Evolutionary conservation across 148 eudicot species (phyloP), one percentile per base, ranked within the genome.

Genomic region (Selenicereus undatus): DNA sequence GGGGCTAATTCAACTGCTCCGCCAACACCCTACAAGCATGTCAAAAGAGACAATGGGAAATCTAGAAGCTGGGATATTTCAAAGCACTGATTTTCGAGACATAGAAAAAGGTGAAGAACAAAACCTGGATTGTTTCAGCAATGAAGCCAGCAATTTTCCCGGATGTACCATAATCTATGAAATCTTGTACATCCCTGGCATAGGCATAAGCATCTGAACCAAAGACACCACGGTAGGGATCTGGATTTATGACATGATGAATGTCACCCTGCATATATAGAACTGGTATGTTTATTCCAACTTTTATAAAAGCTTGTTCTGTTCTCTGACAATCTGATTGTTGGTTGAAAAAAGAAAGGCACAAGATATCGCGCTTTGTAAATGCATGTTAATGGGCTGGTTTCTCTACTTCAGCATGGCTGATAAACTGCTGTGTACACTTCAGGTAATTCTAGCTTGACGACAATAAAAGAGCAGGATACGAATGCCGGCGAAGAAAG

Each of bases 1-100:
- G 99, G 95, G 32, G 98, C 95, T 82, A 96, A 89, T 84, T 93
- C 99, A 86, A 96, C 99, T 58, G 99, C 93, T 87, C 99, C 99
- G 65, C 99, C 99, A 85, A 90, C 99, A 73, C 99, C 99, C 99
- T 96, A 84, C 48, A 73, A 50, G 76, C 65, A 64, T 30, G 73
- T n/a, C 56, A 72, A 65, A 71, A 42, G 74, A 80, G 27, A 64
- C 9, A 13, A 78, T 39, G 1, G 78, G 62, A 36, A 35, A 65
- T 30, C 22, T 18, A 64, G 29, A 26, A 32, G 51, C 2, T 24
- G 60, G 42, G 64, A 54, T 20, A 72, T 60, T 43, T 35, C 36
- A 74, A 70, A 35, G 48, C 50, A 42, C 13, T 26, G 58, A 45
- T 12, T 77, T 81, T 43, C 72, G 21, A 64, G 74, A 20, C 26